Percentiles rank a stretch among this genome's conserved stretches.
phyloP scores from a whole-genome alignment of 108 stramenopile species.

The Stephanodiscus minutulus region DNA sequence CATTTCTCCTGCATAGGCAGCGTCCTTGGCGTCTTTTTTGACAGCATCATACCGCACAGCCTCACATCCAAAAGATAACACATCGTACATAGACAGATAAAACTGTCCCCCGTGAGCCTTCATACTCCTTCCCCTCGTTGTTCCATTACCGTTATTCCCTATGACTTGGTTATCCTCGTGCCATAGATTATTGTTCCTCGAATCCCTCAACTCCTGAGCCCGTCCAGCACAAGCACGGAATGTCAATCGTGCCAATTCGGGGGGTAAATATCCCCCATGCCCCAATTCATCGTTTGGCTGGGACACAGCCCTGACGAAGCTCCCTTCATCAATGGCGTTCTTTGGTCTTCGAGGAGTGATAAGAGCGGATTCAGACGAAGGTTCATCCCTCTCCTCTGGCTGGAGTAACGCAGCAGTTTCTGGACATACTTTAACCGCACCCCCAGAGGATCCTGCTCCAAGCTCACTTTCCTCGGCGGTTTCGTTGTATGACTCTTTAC shows the following conservation, averaged over 20 bases:
- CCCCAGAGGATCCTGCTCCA: constrained; percentile 3
- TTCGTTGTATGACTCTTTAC: constrained; percentile 9
- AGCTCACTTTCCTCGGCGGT: background rate
- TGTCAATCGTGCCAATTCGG: constrained; percentile 59
- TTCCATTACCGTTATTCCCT: background rate
- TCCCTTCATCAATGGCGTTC: constrained; percentile 60
- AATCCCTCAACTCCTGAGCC: constrained; percentile 29
- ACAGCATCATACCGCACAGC: constrained; percentile 62
- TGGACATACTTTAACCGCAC: constrained; percentile 37
- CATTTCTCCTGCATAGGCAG: constrained; percentile 8
- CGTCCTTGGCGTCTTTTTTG: constrained; percentile 8
- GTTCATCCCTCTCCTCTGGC: constrained; percentile 25
- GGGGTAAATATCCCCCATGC: constrained; percentile 80
- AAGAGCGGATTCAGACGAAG: constrained; percentile 4
- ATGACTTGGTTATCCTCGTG: background rate
- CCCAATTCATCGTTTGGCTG: constrained; percentile 62
- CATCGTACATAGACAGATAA: constrained; percentile 77
- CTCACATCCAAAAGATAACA: constrained; percentile 77
- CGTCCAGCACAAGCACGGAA: constrained; percentile 56
- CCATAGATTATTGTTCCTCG: constrained; percentile 18
- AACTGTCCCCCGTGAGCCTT: constrained; percentile 5
- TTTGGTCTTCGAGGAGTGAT: constrained; percentile 44
- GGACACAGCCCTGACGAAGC: constrained; percentile 64
- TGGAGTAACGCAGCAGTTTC: constrained; percentile 27
- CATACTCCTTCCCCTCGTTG: background rate